A percentile compares a stretch with the other conserved stretches of the same genome.
Evolutionary conservation across 805 yeast genomes (phyloP).

Genomic region (Ogataea saltuana): DNA sequence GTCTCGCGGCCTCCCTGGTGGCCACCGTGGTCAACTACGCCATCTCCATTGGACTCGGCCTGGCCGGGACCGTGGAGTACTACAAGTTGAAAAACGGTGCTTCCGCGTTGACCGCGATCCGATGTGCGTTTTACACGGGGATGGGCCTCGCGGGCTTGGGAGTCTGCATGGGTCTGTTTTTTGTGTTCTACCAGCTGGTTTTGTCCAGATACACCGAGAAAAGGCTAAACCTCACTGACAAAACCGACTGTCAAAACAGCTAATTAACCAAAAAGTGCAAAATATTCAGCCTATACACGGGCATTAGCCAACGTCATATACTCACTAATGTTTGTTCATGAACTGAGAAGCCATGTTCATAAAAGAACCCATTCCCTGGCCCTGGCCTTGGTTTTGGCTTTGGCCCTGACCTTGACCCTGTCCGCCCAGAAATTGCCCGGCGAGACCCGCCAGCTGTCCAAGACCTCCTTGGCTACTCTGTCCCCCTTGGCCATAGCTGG

Average conservation of each 20-base stretch:
- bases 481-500: not conserved
- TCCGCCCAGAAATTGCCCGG: constrained; percentile 5
- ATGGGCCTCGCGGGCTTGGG: constrained; percentile 60
- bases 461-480: constrained; percentile 1
- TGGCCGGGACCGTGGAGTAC: constrained; percentile 67
- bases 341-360: constrained; percentile 9
- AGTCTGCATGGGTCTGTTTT: constrained; percentile 22
- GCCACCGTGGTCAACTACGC: constrained; percentile 73
- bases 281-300: too few relatives aligned
- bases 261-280: too few relatives aligned
- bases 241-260: not conserved
- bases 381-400: constrained; percentile 3
- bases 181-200: constrained; percentile 14
- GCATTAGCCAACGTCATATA: not conserved
- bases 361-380: constrained; percentile 5
- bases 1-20: constrained; percentile 75
- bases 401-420: constrained; percentile 12
- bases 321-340: constrained; percentile 3
- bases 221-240: not conserved
- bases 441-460: constrained; percentile 5
- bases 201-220: too few relatives aligned
- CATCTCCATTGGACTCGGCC: constrained; percentile 66
- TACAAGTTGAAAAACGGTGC: constrained; percentile 35
- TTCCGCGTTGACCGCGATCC: constrained; percentile 44
- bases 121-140: constrained; percentile 61